A percentile compares a stretch with the other conserved stretches of the same genome.
These are phyloP conservation scores for Avena atlantica DNA, from an alignment of 176 grass and related monocot species.

Conservation along the genomic window DNA sequence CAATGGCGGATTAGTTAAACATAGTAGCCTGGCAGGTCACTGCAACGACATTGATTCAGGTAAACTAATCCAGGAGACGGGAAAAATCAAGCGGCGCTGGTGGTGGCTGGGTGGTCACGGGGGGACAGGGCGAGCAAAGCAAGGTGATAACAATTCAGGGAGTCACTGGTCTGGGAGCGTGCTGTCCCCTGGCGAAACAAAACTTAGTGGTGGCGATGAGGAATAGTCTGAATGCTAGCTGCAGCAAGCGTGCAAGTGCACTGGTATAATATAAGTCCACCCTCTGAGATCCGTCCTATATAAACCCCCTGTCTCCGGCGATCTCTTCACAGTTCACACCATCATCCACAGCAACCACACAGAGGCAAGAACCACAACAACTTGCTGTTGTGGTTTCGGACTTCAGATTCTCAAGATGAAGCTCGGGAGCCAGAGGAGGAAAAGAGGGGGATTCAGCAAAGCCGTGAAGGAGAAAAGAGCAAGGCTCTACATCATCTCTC, in stretches of 20 bases:
- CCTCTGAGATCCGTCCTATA: conserved; percentile 17
- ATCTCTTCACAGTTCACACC: background rate
- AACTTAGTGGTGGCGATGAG: background rate
- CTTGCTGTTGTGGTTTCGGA: background rate
- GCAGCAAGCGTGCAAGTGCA: conserved; percentile 16
- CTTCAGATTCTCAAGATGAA: conserved; percentile 42
- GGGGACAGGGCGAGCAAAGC: conserved; percentile 42
- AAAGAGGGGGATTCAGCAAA: conserved; percentile 46
- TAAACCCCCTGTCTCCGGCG: background rate
- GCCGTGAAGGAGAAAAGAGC: conserved; percentile 58
- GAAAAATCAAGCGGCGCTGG: background rate
- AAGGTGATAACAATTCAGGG: conserved; percentile 31
- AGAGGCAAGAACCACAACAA: background rate
- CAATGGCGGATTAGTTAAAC: background rate
- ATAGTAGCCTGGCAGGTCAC: background rate
- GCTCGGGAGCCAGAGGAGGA: conserved; percentile 42
- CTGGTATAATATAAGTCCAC: background rate
- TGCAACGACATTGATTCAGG: background rate
- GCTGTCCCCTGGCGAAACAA: conserved; percentile 25
- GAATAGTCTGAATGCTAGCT: background rate
- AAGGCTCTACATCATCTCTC: conserved; percentile 57
- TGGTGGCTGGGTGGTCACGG: background rate
- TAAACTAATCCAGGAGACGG: background rate
- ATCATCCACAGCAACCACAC: background rate
- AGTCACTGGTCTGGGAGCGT: conserved; percentile 28